These are phyloP conservation scores for Cytospora mali DNA, from an alignment of 2,329 filamentous ascomycete species.

Conservation along the genomic window DNA sequence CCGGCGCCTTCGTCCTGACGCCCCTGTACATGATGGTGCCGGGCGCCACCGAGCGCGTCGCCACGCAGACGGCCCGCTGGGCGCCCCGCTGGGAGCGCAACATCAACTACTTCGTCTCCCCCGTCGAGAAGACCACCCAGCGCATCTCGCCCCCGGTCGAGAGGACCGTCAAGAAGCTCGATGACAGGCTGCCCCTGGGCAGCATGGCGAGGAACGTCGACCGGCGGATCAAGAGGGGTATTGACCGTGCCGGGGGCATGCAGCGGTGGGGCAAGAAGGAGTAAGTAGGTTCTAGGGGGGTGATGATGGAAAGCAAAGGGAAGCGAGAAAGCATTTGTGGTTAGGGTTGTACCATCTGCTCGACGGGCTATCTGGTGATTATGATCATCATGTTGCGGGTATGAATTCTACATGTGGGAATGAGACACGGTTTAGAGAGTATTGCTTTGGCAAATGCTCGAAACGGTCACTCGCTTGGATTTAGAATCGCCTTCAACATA, in stretches of 20 bases:
- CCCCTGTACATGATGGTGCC: constrained; percentile 62
- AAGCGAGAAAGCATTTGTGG: neutral
- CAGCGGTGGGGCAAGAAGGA: constrained; percentile 1
- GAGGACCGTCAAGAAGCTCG: constrained; percentile 48
- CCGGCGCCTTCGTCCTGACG: constrained; percentile 55
- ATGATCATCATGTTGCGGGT: neutral
- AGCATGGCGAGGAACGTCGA: constrained; percentile 53
- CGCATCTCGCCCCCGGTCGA: constrained; percentile 52
- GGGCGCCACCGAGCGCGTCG: constrained; percentile 57
- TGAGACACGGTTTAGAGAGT: neutral
- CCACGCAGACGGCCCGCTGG: constrained; percentile 58
- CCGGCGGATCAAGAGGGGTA: constrained; percentile 49
- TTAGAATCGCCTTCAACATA: neutral
- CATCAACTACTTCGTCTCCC: constrained; percentile 55
- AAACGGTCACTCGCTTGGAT: neutral
- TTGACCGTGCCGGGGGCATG: constrained; percentile 39
- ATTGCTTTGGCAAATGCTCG: neutral
- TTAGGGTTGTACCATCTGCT: neutral
- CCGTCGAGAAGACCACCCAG: constrained; percentile 50
- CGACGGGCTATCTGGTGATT: neutral
- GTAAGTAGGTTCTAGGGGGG: neutral
- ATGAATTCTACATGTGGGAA: neutral
- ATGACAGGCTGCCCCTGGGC: constrained; percentile 52
- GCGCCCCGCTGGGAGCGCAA: constrained; percentile 63
- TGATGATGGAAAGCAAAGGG: too few relatives aligned